Base-by-base conservation (phyloP, 441 rosid species). In the Pelargonium australe region DNA sequence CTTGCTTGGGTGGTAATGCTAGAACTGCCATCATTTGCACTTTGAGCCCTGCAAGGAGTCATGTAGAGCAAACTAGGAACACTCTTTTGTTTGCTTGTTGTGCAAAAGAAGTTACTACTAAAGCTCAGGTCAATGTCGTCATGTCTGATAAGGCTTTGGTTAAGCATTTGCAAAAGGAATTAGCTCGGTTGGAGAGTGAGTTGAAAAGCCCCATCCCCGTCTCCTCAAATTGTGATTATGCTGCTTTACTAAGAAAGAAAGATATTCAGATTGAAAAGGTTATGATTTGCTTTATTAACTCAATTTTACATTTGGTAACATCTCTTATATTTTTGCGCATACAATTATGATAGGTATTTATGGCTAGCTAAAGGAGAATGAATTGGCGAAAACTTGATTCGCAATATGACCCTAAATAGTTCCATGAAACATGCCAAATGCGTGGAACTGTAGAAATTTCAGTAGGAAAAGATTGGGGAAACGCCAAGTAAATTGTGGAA, bases 81-180 rank as follows among this genome's bases (percentile, higher is more conserved):
- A 86, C 92, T 45, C 85, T 90, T 76, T 75, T 88, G 80, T 90
- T 90, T 67, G 94, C 96, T 55, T 84, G 92, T 74, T 85, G 92
- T 78, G 96, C 96, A 19, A 88, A 90, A 77, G 96, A 86, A 76
- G 92, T 90, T 76, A 68, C 84, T 43, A 90, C 90, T 63, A 88
- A 85, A 81, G 94, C 94, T 68, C 88, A 86, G 75, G 88, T 90
- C 73, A 86, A 88, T 55, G 81, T 87, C 5, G 92, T 94, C 5
- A 78, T 90, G 77, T 92, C 99, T 64, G 99, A 95, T 77, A 95
- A 89, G 80, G 95, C 88, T 68, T 80, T 85, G 84, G 93, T 95
- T 47, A 95, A 84, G 87, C 97, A 90, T 74, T 82, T 95, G 68
- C 97, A 90, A 74, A 86, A 80, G 47, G 99, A 92, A 76, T 77